phyloP scores from a whole-genome alignment of 306 rosid genomes.

The Cucumis cinereus region DNA sequence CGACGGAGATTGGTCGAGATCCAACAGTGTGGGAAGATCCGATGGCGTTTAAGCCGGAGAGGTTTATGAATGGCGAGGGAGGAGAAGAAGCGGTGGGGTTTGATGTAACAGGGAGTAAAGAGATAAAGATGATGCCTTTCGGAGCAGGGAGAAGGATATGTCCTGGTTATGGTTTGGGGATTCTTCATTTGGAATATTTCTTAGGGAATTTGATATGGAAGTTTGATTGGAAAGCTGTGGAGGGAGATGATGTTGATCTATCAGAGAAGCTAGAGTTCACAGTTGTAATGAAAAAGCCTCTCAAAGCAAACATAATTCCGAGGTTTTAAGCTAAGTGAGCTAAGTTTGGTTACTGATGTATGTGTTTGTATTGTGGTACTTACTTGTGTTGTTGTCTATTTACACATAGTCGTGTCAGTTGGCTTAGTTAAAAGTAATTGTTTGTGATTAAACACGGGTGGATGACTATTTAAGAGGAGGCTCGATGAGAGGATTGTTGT shows the following conservation, averaged over 20 bases:
- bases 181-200: conserved; percentile 36
- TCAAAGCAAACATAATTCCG: neutral
- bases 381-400: no score
- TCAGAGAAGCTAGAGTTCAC: conserved; percentile 34
- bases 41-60: conserved; percentile 30
- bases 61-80: neutral
- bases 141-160: conserved; percentile 12
- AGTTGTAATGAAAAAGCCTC: conserved; percentile 38
- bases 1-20: conserved; percentile 41
- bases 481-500: no score
- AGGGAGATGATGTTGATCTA: conserved; percentile 39
- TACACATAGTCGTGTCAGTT: no score
- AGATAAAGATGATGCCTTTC: conserved; percentile 13
- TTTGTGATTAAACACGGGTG: no score
- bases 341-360: no score
- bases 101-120: conserved; percentile 9
- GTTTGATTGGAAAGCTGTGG: conserved; percentile 25
- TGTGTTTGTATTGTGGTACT: no score
- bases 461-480: no score
- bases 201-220: conserved; percentile 38
- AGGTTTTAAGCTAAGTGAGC: neutral
- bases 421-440: no score
- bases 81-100: neutral
- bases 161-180: conserved; percentile 25
- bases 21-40: conserved; percentile 48